Evolutionary conservation across 2,329 filamentous ascomycete species (phyloP).

Genomic region (Sporothrix humicola): DNA sequence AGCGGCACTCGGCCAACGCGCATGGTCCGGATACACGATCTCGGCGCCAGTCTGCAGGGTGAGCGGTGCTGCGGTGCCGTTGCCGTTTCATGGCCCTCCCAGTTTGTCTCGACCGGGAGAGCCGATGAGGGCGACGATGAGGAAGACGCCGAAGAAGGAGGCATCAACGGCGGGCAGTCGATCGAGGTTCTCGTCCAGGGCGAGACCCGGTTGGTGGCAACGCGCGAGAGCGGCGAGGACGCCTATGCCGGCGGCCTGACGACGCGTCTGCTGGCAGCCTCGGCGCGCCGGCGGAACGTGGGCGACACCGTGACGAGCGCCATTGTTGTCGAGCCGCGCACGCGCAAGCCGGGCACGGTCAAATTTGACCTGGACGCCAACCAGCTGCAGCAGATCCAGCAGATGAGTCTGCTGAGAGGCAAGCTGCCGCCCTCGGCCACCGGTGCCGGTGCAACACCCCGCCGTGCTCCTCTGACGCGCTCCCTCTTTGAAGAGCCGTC

Average conservation of each 20-base stretch:
- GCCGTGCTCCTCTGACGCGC: constrained; percentile 15
- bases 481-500: constrained; percentile 34
- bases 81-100: constrained; percentile 49
- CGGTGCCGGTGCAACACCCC: constrained; percentile 31
- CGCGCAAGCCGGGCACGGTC: constrained; percentile 49
- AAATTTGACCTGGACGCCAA: constrained; percentile 58
- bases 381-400: constrained; percentile 32
- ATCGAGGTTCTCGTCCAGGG: constrained; percentile 62
- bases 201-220: constrained; percentile 61
- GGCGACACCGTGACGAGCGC: constrained; percentile 47
- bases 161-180: constrained; percentile 50
- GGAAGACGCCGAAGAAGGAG: constrained; percentile 39
- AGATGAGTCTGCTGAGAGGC: constrained; percentile 38
- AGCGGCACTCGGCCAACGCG: constrained; percentile 60
- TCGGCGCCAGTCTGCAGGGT: constrained; percentile 60
- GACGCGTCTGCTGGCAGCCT: constrained; percentile 40
- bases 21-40: constrained; percentile 61
- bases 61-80: constrained; percentile 61
- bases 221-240: constrained; percentile 55
- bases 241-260: constrained; percentile 47
- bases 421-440: constrained; percentile 30
- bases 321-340: constrained; percentile 61
- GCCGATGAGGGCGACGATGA: constrained; percentile 36
- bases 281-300: constrained; percentile 44
- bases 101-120: background rate